Evolutionary conservation across 495 filamentous ascomycete species (phyloP), one percentile per base, ranked within the genome.

Genomic region (Friedmanniomyces simplex): DNA sequence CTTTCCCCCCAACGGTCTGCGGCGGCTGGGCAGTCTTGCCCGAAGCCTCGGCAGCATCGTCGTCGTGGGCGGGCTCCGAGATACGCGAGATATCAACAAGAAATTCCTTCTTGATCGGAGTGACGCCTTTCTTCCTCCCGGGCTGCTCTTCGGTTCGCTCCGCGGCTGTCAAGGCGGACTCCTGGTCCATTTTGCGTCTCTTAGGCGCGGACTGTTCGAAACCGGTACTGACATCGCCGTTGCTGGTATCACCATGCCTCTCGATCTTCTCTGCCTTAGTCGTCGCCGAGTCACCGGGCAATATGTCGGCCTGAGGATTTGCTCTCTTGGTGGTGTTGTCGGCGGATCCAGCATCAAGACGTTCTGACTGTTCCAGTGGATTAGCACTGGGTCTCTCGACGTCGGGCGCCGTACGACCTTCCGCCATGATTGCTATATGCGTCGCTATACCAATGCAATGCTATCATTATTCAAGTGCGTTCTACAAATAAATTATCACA

Each of bases 31-130:
- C 58, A 24, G 41, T 39, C 36, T 57, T 50, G 52, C 65, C 60
- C 67, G 70, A 62, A 76, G 55, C 39, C 54, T 73, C 71, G 11
- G 68, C 69, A 10, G 65, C 71, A 46, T 73, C 71, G 60, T 73
- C 71, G 54, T 66, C 66, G 12, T 58, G 55, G 5, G n/a, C 20
- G 28, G 37, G 52, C n/a, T 52, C 41, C 16, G 22, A 16, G 3
- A 41, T 21, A 1, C 26, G 34, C 45, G 24, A 32, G 11, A 61
- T 20, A 34, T 58, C 42, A 28, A 10, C 39, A 13, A 71, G 81
- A 68, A 71, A 96, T 87, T 96, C 91, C 57, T 79, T 65, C 69
- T 95, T 96, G 65, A 98, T 84, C 1, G 82, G 79, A 32, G 89
- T 89, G 57, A 91, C 77, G 30, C 91, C 91, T 66, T 80, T 80